A percentile compares a stretch with the other conserved stretches of the same genome.
phyloP scores from a whole-genome alignment of 2,329 filamentous ascomycete genomes.

The Cytospora chrysosperma region DNA sequence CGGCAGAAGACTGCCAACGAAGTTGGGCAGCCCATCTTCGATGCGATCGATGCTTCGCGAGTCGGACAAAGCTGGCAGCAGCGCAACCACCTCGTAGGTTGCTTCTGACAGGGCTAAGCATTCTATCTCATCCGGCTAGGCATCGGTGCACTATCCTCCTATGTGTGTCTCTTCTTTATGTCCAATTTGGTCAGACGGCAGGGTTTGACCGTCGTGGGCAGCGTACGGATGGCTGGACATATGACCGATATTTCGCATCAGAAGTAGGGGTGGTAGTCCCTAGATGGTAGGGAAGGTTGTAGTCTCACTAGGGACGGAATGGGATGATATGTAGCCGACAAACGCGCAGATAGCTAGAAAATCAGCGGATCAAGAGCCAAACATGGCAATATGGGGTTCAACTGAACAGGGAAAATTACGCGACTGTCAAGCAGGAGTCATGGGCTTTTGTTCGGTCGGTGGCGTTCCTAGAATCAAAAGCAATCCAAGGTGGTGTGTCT shows the following conservation, averaged over 20 bases:
- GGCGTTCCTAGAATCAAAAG: no score
- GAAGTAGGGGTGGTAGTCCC: no score
- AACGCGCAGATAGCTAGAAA: neutral
- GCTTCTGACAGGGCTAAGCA: slow-evolving; percentile 41
- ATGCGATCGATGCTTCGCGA: slow-evolving; percentile 49
- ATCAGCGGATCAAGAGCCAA: neutral
- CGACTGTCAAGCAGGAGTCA: neutral
- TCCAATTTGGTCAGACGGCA: neutral
- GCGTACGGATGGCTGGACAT: neutral
- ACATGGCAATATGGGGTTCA: neutral
- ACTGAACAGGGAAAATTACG: neutral
- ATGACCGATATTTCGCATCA: neutral
- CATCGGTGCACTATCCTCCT: slow-evolving; percentile 4
- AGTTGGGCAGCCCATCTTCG: slow-evolving; percentile 38
- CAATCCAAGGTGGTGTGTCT: no score
- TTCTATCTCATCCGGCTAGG: slow-evolving; percentile 32
- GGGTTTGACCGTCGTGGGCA: neutral
- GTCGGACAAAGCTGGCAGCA: slow-evolving; percentile 49
- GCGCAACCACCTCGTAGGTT: slow-evolving; percentile 40
- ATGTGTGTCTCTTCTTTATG: neutral
- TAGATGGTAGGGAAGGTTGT: slow-evolving; percentile 12
- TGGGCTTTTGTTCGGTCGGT: neutral
- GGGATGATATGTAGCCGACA: slow-evolving; percentile 13
- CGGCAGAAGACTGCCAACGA: slow-evolving; percentile 44
- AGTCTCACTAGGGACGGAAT: slow-evolving; percentile 3